These are phyloP conservation scores for Myxozyma monticola DNA, from an alignment of 805 yeast genomes.

Conservation along the genomic window DNA sequence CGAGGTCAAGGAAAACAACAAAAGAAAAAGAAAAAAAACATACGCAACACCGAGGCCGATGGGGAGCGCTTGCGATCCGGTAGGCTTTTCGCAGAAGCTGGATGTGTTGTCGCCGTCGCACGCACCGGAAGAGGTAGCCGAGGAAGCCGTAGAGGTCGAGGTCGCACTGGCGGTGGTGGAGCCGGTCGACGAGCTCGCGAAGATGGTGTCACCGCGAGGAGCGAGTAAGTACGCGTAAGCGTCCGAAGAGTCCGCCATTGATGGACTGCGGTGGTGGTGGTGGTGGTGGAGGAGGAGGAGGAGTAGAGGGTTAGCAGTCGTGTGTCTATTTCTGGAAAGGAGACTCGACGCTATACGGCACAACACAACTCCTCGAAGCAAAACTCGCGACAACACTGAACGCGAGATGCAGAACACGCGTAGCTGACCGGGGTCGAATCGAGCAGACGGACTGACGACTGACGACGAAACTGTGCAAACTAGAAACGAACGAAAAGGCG, in stretches of 20 bases:
- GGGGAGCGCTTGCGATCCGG: slow-evolving; percentile 16
- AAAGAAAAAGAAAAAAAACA: slow-evolving; percentile 8
- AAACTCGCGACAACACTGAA: no score
- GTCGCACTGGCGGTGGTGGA: background rate
- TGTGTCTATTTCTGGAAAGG: no score
- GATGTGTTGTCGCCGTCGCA: slow-evolving; percentile 2
- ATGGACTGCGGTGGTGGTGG: background rate
- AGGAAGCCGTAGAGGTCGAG: background rate
- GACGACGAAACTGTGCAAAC: no score
- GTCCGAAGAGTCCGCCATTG: background rate
- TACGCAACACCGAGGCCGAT: slow-evolving; percentile 30
- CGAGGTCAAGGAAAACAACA: no score
- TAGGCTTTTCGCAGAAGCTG: slow-evolving; percentile 20
- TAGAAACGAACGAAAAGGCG: no score
- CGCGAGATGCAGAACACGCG: no score
- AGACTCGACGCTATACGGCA: no score
- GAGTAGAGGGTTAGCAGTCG: background rate
- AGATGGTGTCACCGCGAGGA: background rate
- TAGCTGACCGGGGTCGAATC: no score
- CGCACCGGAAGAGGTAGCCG: slow-evolving; percentile 7
- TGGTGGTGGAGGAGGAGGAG: background rate
- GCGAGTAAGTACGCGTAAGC: background rate
- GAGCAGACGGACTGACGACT: no score
- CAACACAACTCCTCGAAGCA: no score
- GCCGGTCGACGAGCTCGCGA: background rate